phyloP scores from a whole-genome alignment of 1,139 yeast genomes.

The Arxiozyma slooffiae region DNA sequence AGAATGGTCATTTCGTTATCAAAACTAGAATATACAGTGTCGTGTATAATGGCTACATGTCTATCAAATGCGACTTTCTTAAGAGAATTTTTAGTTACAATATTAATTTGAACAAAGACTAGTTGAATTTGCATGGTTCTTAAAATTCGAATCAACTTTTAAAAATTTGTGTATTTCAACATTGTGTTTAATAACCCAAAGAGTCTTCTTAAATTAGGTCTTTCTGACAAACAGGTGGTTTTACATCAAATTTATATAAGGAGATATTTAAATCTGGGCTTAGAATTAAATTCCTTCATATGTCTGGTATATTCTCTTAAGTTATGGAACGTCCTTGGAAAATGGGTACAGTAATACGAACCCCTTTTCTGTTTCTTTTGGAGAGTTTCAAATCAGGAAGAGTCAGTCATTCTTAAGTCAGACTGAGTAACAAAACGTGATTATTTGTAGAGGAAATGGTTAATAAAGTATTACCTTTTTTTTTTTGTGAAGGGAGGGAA shows the following conservation, averaged over 20 bases:
- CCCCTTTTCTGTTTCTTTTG: conserved; percentile 38
- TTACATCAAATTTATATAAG: conserved; percentile 51
- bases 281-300: conserved; percentile 36
- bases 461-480: not conserved
- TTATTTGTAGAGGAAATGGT: not conserved
- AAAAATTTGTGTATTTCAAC: conserved; percentile 21
- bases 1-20: conserved; percentile 32
- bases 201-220: conserved; percentile 54
- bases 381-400: conserved; percentile 21
- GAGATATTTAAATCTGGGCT: conserved; percentile 43
- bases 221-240: conserved; percentile 48
- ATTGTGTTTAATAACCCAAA: conserved; percentile 47
- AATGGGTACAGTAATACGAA: conserved; percentile 44
- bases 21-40: conserved; percentile 37
- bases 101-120: conserved; percentile 31
- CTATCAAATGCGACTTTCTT: conserved; percentile 49
- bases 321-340: conserved; percentile 35
- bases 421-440: conserved; percentile 7
- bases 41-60: conserved; percentile 46
- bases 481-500: no score
- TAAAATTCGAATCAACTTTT: conserved; percentile 20
- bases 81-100: conserved; percentile 47
- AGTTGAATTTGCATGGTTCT: conserved; percentile 25
- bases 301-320: conserved; percentile 39
- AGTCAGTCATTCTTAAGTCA: conserved; percentile 9